Percentiles rank a stretch among this genome's conserved stretches.
phyloP scores from a whole-genome alignment of 768 basidiomycete species.

The Wakefieldia striispora region DNA sequence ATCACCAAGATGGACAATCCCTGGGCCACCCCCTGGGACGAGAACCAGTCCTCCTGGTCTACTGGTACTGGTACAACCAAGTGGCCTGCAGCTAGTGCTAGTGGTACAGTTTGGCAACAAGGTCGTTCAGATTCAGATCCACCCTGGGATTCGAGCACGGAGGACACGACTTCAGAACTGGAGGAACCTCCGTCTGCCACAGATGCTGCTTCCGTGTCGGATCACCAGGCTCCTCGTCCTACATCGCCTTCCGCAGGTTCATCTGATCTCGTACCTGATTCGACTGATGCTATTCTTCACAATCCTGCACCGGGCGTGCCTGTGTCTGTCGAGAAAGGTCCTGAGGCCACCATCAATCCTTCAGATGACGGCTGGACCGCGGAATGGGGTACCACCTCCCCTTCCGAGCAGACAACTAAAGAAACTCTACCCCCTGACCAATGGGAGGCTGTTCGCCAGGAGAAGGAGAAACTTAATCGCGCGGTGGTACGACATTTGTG shows the following conservation, averaged over 20 bases:
- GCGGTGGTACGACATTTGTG: constrained; percentile 53
- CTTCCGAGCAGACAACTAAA: constrained; percentile 23
- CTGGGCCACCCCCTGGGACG: constrained; percentile 51
- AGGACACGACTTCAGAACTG: too few relatives aligned
- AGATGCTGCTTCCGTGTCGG: background rate
- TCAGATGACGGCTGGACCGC: constrained; percentile 37
- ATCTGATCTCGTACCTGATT: constrained; percentile 4
- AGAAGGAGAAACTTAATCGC: constrained; percentile 58
- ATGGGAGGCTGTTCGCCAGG: constrained; percentile 62
- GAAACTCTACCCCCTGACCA: constrained; percentile 43
- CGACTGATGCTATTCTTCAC: constrained; percentile 27
- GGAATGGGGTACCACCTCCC: constrained; percentile 36
- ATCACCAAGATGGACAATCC: constrained; percentile 61
- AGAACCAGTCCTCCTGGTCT: background rate
- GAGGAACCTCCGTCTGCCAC: background rate
- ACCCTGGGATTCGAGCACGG: background rate
- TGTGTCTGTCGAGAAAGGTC: too few relatives aligned
- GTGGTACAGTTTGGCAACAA: constrained; percentile 42
- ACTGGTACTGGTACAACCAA: too few relatives aligned
- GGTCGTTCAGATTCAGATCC: background rate
- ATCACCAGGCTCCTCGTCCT: background rate
- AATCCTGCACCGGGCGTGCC: constrained; percentile 40
- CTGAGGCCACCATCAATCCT: too few relatives aligned
- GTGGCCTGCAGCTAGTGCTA: constrained; percentile 19
- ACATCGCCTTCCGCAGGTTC: background rate